Conservation (phyloP, 73 alveolate genomes). For the Paramecium biaurelia region DNA sequence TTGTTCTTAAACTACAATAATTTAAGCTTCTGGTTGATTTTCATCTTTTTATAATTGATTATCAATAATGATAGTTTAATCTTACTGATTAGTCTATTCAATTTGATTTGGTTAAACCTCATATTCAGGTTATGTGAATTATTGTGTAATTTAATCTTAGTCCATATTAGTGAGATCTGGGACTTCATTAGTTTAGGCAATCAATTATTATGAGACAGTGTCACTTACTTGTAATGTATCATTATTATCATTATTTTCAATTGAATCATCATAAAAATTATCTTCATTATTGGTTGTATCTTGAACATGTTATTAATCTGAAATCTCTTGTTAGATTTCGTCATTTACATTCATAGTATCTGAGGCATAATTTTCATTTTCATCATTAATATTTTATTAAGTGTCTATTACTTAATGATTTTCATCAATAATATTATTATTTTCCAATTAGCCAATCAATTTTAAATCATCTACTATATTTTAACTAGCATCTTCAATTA, state of each 20-base stretch:
- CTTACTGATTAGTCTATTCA: not conserved
- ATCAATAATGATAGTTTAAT: not conserved
- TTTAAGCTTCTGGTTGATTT: not conserved
- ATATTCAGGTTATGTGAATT: not conserved
- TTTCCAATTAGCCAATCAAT: not conserved
- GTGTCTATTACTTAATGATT: not conserved
- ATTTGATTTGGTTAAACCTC: not conserved
- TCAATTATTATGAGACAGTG: not conserved
- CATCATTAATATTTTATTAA: not conserved
- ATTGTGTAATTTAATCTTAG: not conserved
- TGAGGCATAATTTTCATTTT: not conserved
- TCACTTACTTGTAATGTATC: constrained; percentile 8
- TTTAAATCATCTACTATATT: not conserved
- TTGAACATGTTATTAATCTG: not conserved
- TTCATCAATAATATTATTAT: not conserved
- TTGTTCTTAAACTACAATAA: not conserved
- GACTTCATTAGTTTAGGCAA: not conserved
- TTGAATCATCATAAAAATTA: not conserved
- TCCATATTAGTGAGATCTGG: not conserved
- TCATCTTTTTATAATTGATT: not conserved
- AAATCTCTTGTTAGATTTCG: not conserved
- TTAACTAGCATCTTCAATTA: not conserved
- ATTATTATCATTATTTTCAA: not conserved
- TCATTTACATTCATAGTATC: constrained; percentile 3
- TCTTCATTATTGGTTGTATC: not conserved